Evolutionary conservation across 768 basidiomycete genomes (phyloP).

Genomic region (Coprinopsis cinerea): DNA sequence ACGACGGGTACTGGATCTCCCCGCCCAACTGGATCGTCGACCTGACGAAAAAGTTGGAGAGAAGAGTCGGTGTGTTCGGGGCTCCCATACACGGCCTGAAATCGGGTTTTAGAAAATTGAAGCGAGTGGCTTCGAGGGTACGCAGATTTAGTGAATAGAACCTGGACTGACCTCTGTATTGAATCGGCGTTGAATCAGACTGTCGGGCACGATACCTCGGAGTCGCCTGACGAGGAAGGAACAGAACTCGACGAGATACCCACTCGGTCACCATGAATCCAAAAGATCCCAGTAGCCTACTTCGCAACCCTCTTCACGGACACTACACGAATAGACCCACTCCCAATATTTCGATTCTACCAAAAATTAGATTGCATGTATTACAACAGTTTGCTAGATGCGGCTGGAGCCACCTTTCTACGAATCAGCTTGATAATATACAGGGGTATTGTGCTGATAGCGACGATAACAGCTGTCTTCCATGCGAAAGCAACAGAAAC

Average conservation of each 20-base stretch:
- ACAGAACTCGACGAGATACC: too few species aligned
- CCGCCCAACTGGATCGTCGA: neutral
- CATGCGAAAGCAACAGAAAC: constrained; percentile 82
- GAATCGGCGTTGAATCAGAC: neutral
- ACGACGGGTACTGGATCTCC: neutral
- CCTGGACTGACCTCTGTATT: neutral
- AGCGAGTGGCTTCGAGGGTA: neutral
- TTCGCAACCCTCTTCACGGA: neutral
- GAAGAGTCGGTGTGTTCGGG: neutral
- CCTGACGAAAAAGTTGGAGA: neutral
- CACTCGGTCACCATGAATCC: neutral
- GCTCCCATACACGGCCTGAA: too few species aligned
- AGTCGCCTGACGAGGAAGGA: too few species aligned
- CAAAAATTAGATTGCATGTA: neutral
- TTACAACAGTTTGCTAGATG: constrained; percentile 85
- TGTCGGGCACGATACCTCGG: too few species aligned
- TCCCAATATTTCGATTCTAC: neutral
- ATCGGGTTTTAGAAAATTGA: neutral
- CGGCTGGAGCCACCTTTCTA: constrained; percentile 83
- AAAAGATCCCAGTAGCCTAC: neutral
- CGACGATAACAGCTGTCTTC: constrained; percentile 95
- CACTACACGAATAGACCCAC: too few species aligned
- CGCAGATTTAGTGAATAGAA: too few species aligned
- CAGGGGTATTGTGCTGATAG: constrained; percentile 86
- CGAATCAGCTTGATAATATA: constrained; percentile 87